Percentiles rank a stretch among this genome's conserved stretches.
phyloP scores from a whole-genome alignment of 345 rosid genomes.

The Lagerstroemia speciosa region DNA sequence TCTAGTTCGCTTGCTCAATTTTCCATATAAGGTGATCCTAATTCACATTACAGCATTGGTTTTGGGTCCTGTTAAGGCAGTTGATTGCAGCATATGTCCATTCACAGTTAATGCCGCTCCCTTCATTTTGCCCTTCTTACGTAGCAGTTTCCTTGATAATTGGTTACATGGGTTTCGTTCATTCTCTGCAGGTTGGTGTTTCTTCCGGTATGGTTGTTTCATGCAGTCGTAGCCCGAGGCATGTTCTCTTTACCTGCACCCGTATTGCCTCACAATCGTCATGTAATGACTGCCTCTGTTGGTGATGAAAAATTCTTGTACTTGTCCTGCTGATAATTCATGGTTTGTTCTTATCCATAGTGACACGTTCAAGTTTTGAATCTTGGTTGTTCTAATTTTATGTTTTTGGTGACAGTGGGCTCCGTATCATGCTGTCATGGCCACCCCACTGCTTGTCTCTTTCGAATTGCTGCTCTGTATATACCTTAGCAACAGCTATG shows the following conservation, averaged over 20 bases:
- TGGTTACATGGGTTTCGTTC: neutral
- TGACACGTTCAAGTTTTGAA: neutral
- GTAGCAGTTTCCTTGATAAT: neutral
- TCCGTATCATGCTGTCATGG: slow-evolving; percentile 66
- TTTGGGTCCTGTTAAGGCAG: neutral
- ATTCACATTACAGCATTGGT: neutral
- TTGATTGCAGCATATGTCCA: neutral
- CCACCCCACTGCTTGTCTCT: slow-evolving; percentile 74
- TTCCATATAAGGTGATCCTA: neutral
- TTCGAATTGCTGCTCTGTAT: slow-evolving; percentile 78
- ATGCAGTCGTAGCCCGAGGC: slow-evolving; percentile 67
- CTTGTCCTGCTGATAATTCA: neutral
- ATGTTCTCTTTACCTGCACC: slow-evolving; percentile 95
- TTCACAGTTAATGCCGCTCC: neutral
- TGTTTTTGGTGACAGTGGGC: slow-evolving; percentile 67
- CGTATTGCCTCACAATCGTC: slow-evolving; percentile 68
- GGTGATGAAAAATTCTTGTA: neutral
- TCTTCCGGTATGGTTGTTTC: slow-evolving; percentile 81
- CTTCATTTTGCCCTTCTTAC: neutral
- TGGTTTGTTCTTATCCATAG: neutral
- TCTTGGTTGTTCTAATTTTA: slow-evolving; percentile 1
- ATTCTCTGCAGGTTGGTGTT: slow-evolving; percentile 53
- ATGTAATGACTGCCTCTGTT: slow-evolving; percentile 29
- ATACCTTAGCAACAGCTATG: slow-evolving; percentile 55
- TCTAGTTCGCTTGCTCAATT: no score